These are phyloP conservation scores for Leishmania guyanensis DNA, from an alignment of 208 protist genomes.

Conservation along the genomic window DNA sequence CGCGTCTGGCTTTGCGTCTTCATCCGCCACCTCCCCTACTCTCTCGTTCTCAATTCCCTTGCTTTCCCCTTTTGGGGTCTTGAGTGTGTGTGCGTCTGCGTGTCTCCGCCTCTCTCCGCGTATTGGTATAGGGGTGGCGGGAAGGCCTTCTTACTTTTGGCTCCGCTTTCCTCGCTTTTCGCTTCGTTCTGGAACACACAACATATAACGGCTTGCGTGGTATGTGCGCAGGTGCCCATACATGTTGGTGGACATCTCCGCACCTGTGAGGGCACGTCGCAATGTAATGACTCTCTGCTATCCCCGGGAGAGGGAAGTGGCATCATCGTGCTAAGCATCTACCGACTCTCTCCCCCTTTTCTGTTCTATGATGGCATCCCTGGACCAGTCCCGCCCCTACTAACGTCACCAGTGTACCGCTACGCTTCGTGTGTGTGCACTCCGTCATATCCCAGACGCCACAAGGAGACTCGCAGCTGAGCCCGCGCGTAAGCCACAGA, in stretches of 20 bases:
- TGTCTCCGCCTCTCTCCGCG: neutral
- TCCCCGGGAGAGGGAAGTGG: neutral
- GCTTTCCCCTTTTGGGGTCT: neutral
- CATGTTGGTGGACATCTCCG: neutral
- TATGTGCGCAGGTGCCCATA: neutral
- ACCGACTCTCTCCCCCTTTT: neutral
- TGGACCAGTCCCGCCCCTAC: neutral
- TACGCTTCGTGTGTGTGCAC: neutral
- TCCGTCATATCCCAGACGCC: neutral
- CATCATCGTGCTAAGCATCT: neutral
- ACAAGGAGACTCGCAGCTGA: neutral
- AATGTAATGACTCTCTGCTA: neutral
- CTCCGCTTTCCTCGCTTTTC: neutral
- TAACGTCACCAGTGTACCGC: neutral
- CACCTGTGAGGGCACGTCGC: neutral
- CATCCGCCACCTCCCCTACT: neutral
- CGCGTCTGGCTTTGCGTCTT: neutral
- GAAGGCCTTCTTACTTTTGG: neutral
- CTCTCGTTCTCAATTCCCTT: neutral
- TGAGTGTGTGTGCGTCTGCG: neutral
- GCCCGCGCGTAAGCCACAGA: neutral
- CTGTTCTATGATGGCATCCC: neutral
- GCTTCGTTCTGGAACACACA: slow-evolving; percentile 4
- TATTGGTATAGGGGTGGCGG: neutral
- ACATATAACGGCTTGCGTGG: slow-evolving; percentile 13